Conservation (phyloP, 148 eudicot genomes). For the Rhododendron molle region DNA sequence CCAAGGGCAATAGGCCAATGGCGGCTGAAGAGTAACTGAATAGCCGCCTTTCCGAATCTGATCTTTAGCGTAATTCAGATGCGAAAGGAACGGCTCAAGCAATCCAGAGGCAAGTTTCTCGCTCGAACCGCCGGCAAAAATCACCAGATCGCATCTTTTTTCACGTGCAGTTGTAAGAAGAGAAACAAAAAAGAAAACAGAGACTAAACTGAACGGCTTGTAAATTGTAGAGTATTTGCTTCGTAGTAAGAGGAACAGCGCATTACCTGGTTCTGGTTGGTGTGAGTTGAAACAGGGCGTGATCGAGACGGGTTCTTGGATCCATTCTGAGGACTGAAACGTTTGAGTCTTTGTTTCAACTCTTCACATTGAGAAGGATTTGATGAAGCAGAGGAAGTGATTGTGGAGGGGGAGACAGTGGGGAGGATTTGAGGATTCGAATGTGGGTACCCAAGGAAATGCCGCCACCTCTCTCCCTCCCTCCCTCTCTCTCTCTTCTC, state of each 20-base stretch:
- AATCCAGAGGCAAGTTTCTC: constrained; percentile 82
- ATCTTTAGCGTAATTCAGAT: constrained; percentile 60
- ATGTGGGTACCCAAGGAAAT: no score
- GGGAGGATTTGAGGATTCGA: neutral
- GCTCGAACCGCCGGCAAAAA: constrained; percentile 52
- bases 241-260: neutral
- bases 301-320: constrained; percentile 50
- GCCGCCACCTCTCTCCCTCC: neutral
- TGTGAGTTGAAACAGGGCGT: constrained; percentile 75
- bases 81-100: constrained; percentile 60
- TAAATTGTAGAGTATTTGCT: neutral
- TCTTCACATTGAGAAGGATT: constrained; percentile 1
- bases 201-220: neutral
- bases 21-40: constrained; percentile 60
- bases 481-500: no score
- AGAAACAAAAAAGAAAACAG: neutral
- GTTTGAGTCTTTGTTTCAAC: constrained; percentile 4
- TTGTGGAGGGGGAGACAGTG: neutral
- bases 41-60: constrained; percentile 85
- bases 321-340: constrained; percentile 38
- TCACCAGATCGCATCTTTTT: constrained; percentile 71
- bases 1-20: constrained; percentile 46
- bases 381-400: constrained; percentile 15
- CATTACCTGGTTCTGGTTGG: constrained; percentile 80
- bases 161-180: neutral